phyloP scores from a whole-genome alignment of 371 early-diverging fungal genomes.

The Circinella minor region DNA sequence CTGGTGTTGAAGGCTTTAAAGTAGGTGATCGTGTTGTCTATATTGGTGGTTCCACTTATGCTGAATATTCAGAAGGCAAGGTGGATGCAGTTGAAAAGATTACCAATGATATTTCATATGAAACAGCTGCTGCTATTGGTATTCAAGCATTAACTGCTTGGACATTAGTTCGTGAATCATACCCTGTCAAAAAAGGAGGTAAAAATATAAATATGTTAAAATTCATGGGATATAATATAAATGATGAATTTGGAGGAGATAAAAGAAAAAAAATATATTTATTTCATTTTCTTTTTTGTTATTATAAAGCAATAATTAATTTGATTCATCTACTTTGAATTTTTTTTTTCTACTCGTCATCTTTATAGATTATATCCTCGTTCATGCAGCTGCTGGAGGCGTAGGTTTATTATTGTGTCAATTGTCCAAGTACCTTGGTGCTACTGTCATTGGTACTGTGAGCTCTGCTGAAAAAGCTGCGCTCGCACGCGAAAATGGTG shows the following conservation, averaged over 20 bases:
- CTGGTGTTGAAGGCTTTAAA: constrained; percentile 63
- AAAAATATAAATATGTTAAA: background rate
- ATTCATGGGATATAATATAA: too few relatives aligned
- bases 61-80: constrained; percentile 75
- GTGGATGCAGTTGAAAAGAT: constrained; percentile 52
- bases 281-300: too few relatives aligned
- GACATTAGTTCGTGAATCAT: constrained; percentile 74
- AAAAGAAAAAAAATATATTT: too few relatives aligned
- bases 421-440: constrained; percentile 80
- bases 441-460: constrained; percentile 88
- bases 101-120: constrained; percentile 62
- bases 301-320: too few relatives aligned
- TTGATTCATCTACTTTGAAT: background rate
- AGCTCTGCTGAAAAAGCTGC: constrained; percentile 82
- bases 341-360: background rate
- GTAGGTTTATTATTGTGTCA: constrained; percentile 82
- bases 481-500: constrained; percentile 75
- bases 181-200: constrained; percentile 73
- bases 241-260: too few relatives aligned
- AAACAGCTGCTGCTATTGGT: constrained; percentile 69
- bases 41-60: constrained; percentile 66
- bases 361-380: constrained; percentile 70
- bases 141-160: constrained; percentile 85
- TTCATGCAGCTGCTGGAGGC: constrained; percentile 95
- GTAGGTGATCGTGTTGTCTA: constrained; percentile 89